A percentile compares a stretch with the other conserved stretches of the same genome.
These are phyloP conservation scores for Backusella morwellensis DNA, from an alignment of 192 early-diverging fungal species.

Conservation along the genomic window DNA sequence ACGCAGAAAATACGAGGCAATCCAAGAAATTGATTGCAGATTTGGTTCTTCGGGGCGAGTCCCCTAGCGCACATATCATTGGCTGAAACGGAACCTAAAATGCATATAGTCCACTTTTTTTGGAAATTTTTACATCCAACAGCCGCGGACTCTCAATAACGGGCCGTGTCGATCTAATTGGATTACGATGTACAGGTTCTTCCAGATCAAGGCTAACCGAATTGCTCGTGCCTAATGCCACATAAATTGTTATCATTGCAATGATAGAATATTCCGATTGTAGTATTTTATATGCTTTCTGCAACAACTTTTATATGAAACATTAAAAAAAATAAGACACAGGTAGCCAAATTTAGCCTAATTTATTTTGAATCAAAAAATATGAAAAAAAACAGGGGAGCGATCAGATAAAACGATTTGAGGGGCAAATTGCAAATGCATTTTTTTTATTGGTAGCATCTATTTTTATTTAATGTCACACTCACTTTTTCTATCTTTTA, in stretches of 20 bases:
- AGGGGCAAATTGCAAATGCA: background rate
- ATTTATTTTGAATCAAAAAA: background rate
- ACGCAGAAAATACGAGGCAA: background rate
- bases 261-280: background rate
- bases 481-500: background rate
- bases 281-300: background rate
- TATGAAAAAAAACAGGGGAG: background rate
- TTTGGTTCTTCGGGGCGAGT: background rate
- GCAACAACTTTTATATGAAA: background rate
- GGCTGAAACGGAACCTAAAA: background rate
- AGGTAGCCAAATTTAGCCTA: background rate
- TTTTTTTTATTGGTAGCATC: background rate
- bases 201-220: background rate
- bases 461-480: slow-evolving; percentile 2
- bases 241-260: background rate
- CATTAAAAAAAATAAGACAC: background rate
- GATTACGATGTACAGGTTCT: background rate
- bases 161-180: slow-evolving; percentile 3
- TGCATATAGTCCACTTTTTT: background rate
- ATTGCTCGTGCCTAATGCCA: background rate
- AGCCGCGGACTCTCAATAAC: background rate
- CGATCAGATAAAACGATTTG: background rate
- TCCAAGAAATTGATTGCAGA: background rate
- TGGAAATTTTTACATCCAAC: background rate
- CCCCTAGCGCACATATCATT: background rate